Conservation (phyloP, 139 green algal genomes). For the Tetradesmus obliquus region DNA sequence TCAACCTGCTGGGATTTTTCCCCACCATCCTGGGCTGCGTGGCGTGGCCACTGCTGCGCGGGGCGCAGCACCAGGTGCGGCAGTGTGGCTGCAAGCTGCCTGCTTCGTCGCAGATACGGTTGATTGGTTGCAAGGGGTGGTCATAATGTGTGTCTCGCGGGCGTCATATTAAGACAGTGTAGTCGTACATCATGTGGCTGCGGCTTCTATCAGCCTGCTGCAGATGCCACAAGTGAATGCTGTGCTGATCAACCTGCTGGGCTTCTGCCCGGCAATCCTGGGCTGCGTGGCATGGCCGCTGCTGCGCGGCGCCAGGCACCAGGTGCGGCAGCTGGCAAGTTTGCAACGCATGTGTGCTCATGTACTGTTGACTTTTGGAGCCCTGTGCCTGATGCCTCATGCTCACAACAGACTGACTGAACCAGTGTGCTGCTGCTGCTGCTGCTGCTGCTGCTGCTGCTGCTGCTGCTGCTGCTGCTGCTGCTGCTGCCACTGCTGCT, state of each 20-base stretch:
- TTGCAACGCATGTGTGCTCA: too few relatives aligned
- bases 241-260: conserved; percentile 31
- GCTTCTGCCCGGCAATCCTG: not conserved
- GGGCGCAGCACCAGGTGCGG: not conserved
- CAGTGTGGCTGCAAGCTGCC: not conserved
- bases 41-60: not conserved
- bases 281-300: not conserved
- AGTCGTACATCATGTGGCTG: not conserved
- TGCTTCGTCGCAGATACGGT: too few relatives aligned
- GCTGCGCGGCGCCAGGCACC: not conserved
- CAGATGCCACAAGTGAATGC: not conserved
- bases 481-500: too few relatives aligned
- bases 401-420: too few relatives aligned
- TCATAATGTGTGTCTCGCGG: not conserved
- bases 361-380: too few relatives aligned
- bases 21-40: not conserved
- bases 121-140: too few relatives aligned
- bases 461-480: too few relatives aligned
- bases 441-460: too few relatives aligned
- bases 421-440: too few relatives aligned
- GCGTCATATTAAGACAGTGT: too few relatives aligned
- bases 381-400: too few relatives aligned
- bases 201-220: not conserved
- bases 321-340: not conserved
- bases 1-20: conserved; percentile 29